Evolutionary conservation across 2,329 filamentous ascomycete species (phyloP), one percentile per base, ranked within the genome.

Genomic region (Chalaropsis thielavioides): DNA sequence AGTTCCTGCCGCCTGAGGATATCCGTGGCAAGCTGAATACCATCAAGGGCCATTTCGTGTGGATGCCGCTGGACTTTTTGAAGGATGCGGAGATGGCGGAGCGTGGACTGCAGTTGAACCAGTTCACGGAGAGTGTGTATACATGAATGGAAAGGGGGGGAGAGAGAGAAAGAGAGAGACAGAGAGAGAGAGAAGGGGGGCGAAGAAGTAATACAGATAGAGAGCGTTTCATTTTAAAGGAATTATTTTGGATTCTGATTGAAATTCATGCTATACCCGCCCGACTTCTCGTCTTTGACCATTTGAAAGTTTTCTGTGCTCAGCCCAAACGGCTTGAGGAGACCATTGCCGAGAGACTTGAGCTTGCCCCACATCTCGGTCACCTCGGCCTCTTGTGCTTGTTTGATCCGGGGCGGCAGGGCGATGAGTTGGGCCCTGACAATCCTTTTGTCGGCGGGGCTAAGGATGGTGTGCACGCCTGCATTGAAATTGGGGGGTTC

Each of bases 351-450:
- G 67, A 99, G 77, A 75, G 89, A 85, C 73, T 95, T 96, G 70
- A 99, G 76, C 77, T 97, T 96, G 19, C 88, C 89, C 91, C 96
- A 95, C 91, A 97, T 96, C 76, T 99, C 92, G 2, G 83, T 86
- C 82, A 94, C 90, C 75, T 99, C 94, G 70, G 81, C 82, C 72
- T 96, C 87, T 75, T 91, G 90, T 0, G 92, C 91, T 19, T 82
- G 82, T 69, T 92, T 89, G 61, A 90, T 81, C 68, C 81, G 80
- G 1, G 81, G 77, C 1, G 90, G 89, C 46, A 97, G 75, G 24
- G 78, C 76, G 15, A 79, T 75, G 67, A 95, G 77, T 69, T 90
- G 87, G 35, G 78, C 75, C 63, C 83, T 79, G 1, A 95, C 87
- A 17, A 87, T 81, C 70, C 81, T 84, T 72, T 77, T 78, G 71